These are phyloP conservation scores for Fusarium sp. DNA, from an alignment of 2,329 filamentous ascomycete species.

Conservation along the genomic window DNA sequence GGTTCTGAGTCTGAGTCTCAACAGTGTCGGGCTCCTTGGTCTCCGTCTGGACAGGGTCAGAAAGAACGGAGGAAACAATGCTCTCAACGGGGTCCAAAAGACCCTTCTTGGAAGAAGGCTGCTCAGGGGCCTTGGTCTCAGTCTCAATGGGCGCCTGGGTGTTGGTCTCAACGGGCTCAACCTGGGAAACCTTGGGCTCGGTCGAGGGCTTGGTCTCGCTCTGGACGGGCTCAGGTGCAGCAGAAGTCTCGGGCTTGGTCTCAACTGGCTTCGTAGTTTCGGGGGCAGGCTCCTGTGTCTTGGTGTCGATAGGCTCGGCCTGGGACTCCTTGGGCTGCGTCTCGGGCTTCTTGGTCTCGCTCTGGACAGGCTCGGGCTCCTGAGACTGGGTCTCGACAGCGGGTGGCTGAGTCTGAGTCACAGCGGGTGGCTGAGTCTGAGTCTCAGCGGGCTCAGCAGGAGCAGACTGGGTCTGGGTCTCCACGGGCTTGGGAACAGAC, in stretches of 20 bases:
- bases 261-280: not conserved
- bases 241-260: not conserved
- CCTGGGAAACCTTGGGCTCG: not conserved
- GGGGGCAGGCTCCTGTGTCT: not conserved
- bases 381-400: not conserved
- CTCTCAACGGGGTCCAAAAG: slow-evolving; percentile 37
- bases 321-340: not conserved
- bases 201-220: not conserved
- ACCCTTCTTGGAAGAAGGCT: slow-evolving; percentile 24
- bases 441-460: not conserved
- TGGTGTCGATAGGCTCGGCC: not conserved
- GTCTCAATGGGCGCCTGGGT: not conserved
- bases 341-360: not conserved
- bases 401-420: not conserved
- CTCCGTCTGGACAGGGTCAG: slow-evolving; percentile 20
- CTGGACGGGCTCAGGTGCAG: not conserved
- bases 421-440: not conserved
- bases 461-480: not conserved
- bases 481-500: not conserved
- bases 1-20: slow-evolving; percentile 8
- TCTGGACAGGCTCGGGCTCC: slow-evolving; percentile 1
- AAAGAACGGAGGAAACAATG: slow-evolving; percentile 25
- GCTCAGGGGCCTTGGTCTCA: slow-evolving; percentile 1
- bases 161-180: not conserved
- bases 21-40: slow-evolving; percentile 18